These are phyloP conservation scores for Monosporascus sp. DNA, from an alignment of 2,329 filamentous ascomycete genomes.

Conservation along the genomic window DNA sequence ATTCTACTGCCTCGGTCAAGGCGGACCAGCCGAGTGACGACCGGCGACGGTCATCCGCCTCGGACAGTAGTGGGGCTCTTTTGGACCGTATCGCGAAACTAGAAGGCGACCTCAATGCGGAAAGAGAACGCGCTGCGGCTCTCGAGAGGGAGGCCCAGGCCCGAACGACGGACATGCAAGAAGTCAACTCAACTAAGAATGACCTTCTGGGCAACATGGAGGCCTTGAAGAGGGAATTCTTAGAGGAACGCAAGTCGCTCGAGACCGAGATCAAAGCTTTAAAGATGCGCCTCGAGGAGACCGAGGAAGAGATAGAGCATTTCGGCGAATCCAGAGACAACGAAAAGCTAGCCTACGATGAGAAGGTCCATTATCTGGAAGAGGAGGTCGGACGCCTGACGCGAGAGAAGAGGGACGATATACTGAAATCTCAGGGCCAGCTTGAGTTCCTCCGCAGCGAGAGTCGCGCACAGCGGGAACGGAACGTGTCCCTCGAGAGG, in stretches of 20 bases:
- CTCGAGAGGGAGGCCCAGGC: slow-evolving; percentile 66
- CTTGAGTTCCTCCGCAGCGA: slow-evolving; percentile 60
- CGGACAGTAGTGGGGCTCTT: slow-evolving; percentile 42
- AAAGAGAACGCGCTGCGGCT: slow-evolving; percentile 61
- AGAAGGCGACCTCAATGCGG: slow-evolving; percentile 71
- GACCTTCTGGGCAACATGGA: slow-evolving; percentile 95
- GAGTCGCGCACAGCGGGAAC: slow-evolving; percentile 53
- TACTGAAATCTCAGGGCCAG: slow-evolving; percentile 55
- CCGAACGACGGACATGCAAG: slow-evolving; percentile 57
- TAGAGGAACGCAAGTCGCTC: slow-evolving; percentile 75
- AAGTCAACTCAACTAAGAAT: slow-evolving; percentile 86
- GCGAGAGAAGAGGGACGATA: slow-evolving; percentile 52
- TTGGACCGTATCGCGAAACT: slow-evolving; percentile 53
- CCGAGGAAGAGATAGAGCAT: slow-evolving; percentile 87
- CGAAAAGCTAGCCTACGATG: slow-evolving; percentile 66
- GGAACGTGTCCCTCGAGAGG: slow-evolving; percentile 52
- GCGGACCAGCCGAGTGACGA: slow-evolving; percentile 38
- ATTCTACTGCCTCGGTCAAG: slow-evolving; percentile 44
- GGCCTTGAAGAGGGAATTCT: slow-evolving; percentile 81
- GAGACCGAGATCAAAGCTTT: slow-evolving; percentile 74
- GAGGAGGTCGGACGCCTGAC: slow-evolving; percentile 62
- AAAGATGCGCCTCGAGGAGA: slow-evolving; percentile 75
- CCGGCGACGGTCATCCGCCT: slow-evolving; percentile 35
- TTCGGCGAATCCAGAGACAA: slow-evolving; percentile 79
- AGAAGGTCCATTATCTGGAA: slow-evolving; percentile 62